A percentile compares a stretch with the other conserved stretches of the same genome.
phyloP scores from a whole-genome alignment of 75 land plant species.

The Pinus albicaulis region DNA sequence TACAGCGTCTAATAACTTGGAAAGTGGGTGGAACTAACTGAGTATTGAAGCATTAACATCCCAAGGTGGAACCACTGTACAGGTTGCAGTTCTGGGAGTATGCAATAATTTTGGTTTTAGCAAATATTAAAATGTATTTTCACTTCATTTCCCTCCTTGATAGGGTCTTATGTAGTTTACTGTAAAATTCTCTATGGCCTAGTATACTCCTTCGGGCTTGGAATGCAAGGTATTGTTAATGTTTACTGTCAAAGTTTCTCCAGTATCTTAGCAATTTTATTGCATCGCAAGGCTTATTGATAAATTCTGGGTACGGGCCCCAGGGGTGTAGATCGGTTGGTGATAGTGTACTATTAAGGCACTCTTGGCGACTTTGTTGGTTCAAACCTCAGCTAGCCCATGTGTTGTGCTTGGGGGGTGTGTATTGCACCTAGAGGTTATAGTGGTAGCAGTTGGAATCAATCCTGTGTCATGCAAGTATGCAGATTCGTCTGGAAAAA shows the following conservation, averaged over 20 bases:
- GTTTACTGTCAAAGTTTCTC: not conserved
- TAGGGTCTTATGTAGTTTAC: not conserved
- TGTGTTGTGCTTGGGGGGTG: too few relatives aligned
- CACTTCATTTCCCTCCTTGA: not conserved
- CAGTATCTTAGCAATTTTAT: not conserved
- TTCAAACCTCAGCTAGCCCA: too few relatives aligned
- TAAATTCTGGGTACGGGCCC: not conserved
- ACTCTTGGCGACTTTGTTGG: too few relatives aligned
- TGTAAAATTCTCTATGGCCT: not conserved
- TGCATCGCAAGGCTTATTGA: not conserved
- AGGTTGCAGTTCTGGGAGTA: not conserved
- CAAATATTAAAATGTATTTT: not conserved
- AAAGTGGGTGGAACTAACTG: not conserved
- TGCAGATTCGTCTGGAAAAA: too few relatives aligned
- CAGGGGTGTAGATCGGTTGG: too few relatives aligned
- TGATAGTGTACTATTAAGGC: too few relatives aligned
- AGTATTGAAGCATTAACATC: not conserved
- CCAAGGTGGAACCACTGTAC: not conserved
- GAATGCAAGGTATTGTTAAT: not conserved
- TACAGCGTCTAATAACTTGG: not conserved
- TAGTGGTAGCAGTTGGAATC: too few relatives aligned
- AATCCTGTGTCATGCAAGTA: too few relatives aligned
- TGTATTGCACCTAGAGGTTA: too few relatives aligned
- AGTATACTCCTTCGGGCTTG: not conserved
- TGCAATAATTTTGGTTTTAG: not conserved